These are phyloP conservation scores for Wickerhamiella pararugosa DNA, from an alignment of 1,139 yeast genomes.

Conservation along the genomic window DNA sequence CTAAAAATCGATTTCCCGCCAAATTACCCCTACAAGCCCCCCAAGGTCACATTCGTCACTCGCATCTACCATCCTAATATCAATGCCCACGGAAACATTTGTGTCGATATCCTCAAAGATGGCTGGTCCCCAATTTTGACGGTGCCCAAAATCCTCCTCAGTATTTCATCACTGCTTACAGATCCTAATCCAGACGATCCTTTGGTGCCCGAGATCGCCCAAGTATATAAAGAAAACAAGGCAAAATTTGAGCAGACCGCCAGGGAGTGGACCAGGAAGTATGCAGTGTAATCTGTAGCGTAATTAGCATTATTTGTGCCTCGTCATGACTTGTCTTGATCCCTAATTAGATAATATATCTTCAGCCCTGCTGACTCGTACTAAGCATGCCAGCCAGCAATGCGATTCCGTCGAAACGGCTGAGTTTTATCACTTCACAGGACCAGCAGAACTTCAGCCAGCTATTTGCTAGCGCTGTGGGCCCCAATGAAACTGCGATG, in stretches of 20 bases:
- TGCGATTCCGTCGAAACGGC: constrained; percentile 27
- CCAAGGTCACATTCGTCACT: constrained; percentile 76
- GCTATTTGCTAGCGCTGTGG: constrained; percentile 62
- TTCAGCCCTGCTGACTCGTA: background rate
- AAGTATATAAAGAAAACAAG: constrained; percentile 88
- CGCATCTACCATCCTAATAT: constrained; percentile 87
- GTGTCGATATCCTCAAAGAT: constrained; percentile 72
- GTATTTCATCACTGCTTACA: constrained; percentile 80
- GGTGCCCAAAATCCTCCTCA: constrained; percentile 73
- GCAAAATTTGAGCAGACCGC: constrained; percentile 94
- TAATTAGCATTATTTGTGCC: background rate
- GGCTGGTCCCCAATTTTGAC: constrained; percentile 90
- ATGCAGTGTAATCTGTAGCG: constrained; percentile 55
- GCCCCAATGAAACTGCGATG: constrained; percentile 63
- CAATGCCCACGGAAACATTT: constrained; percentile 76
- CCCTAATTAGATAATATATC: background rate
- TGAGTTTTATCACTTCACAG: constrained; percentile 68
- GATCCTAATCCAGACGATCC: constrained; percentile 99
- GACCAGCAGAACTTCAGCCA: constrained; percentile 76
- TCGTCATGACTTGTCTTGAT: background rate
- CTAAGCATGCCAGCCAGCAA: constrained; percentile 3
- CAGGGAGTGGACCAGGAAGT: constrained; percentile 96
- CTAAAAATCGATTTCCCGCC: constrained; percentile 88
- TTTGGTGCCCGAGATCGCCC: constrained; percentile 95
- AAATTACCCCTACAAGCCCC: constrained; percentile 89